Evolutionary conservation across 192 early-diverging fungal genomes (phyloP).

Genomic region (Paraglomus occultum): DNA sequence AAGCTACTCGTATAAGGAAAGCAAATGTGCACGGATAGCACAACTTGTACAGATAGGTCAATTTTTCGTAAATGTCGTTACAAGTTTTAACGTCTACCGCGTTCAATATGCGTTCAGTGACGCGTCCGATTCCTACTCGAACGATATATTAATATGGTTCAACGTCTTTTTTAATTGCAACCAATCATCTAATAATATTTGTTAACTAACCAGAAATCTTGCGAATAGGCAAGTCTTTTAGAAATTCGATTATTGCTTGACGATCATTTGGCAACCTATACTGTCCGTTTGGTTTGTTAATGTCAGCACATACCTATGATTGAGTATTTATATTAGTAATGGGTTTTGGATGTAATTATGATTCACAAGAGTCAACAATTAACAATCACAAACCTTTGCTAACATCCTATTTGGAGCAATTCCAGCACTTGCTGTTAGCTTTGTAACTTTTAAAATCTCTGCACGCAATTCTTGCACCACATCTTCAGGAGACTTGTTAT

Average conservation of each 20-base stretch:
- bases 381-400: slow-evolving; percentile 34
- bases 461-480: slow-evolving; percentile 51
- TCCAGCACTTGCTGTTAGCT: slow-evolving; percentile 49
- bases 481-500: slow-evolving; percentile 33
- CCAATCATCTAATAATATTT: background rate
- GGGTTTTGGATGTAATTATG: background rate
- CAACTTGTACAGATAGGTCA: slow-evolving; percentile 45
- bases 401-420: slow-evolving; percentile 54
- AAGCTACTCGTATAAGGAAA: slow-evolving; percentile 42
- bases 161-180: background rate
- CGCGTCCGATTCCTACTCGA: slow-evolving; percentile 50
- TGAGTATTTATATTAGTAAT: background rate
- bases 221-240: slow-evolving; percentile 47
- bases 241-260: slow-evolving; percentile 44
- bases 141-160: background rate
- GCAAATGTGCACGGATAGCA: slow-evolving; percentile 44
- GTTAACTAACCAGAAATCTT: slow-evolving; percentile 46
- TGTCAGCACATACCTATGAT: slow-evolving; percentile 44
- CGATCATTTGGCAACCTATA: slow-evolving; percentile 43
- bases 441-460: slow-evolving; percentile 47
- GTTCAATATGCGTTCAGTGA: slow-evolving; percentile 53
- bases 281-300: slow-evolving; percentile 76
- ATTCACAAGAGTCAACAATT: background rate
- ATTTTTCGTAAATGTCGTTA: slow-evolving; percentile 42
- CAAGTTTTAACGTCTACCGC: slow-evolving; percentile 54